These are phyloP conservation scores for Candida incommunis DNA, from an alignment of 805 yeast genomes.

Conservation along the genomic window DNA sequence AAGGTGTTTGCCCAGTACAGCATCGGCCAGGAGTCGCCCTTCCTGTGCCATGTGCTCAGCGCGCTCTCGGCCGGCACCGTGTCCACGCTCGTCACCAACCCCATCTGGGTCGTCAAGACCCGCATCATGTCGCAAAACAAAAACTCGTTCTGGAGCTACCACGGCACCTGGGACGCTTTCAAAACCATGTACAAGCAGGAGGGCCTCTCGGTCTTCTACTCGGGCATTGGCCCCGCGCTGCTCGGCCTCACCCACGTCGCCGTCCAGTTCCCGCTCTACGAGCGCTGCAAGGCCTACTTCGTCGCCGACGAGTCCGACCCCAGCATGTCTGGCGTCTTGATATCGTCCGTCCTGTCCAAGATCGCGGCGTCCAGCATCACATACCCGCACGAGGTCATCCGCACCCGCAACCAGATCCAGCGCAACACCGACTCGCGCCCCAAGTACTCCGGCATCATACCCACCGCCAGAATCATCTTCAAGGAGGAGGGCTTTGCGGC, in stretches of 20 bases:
- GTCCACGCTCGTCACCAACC: conserved; percentile 77
- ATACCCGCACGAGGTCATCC: conserved; percentile 87
- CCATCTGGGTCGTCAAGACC: conserved; percentile 91
- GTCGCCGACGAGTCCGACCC: conserved; percentile 17
- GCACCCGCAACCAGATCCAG: conserved; percentile 76
- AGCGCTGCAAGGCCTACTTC: conserved; percentile 50
- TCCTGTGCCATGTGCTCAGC: conserved; percentile 29
- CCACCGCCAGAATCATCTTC: conserved; percentile 29
- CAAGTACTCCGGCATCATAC: conserved; percentile 22
- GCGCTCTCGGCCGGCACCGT: conserved; percentile 85
- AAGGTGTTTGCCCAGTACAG: conserved; percentile 10
- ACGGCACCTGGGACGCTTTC: conserved; percentile 76
- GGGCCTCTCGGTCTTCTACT: conserved; percentile 69
- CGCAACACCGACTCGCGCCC: conserved; percentile 15
- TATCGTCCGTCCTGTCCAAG: conserved; percentile 70
- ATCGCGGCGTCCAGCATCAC: conserved; percentile 81
- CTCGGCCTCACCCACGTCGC: conserved; percentile 90
- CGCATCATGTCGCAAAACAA: conserved; percentile 57
- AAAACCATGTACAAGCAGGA: conserved; percentile 62
- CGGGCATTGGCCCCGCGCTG: conserved; percentile 82
- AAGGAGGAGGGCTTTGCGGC: conserved; percentile 63
- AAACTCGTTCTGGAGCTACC: conserved; percentile 34
- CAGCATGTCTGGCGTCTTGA: conserved; percentile 30
- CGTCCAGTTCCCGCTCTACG: conserved; percentile 90
- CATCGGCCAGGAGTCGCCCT: conserved; percentile 19